Evolutionary conservation across 2,329 filamentous ascomycete species (phyloP).

Genomic region (Sarocladiaceae sp.): DNA sequence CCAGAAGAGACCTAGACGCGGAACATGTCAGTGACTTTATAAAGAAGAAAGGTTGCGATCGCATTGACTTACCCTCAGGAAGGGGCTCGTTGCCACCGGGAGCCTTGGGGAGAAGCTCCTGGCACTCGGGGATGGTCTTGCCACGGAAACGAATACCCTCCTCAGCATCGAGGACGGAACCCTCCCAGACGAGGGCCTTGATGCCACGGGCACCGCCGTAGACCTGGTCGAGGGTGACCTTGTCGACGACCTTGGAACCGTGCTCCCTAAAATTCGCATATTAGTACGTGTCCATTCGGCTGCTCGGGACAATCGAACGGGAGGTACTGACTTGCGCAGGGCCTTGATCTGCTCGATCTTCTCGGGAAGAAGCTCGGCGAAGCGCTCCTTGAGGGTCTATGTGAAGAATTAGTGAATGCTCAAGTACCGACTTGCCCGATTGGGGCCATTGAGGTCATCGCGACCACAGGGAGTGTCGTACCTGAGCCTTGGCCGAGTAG

Average conservation of each 20-base stretch:
- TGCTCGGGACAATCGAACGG: slow-evolving; percentile 12
- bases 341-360: slow-evolving; percentile 99
- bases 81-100: slow-evolving; percentile 95
- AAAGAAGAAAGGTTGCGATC: not conserved
- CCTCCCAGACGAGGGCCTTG: slow-evolving; percentile 98
- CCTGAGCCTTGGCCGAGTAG: slow-evolving; percentile 92
- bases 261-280: slow-evolving; percentile 61
- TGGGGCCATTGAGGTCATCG: not conserved
- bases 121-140: slow-evolving; percentile 98
- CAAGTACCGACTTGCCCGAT: not conserved
- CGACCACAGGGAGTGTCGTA: slow-evolving; percentile 34
- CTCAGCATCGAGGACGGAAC: slow-evolving; percentile 95
- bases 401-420: slow-evolving; percentile 12
- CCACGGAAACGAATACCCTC: slow-evolving; percentile 99
- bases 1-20: slow-evolving; percentile 86
- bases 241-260: slow-evolving; percentile 91
- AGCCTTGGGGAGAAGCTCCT: slow-evolving; percentile 94
- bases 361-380: slow-evolving; percentile 89
- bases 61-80: slow-evolving; percentile 66
- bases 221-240: slow-evolving; percentile 98
- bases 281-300: slow-evolving; percentile 12
- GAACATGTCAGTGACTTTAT: not conserved
- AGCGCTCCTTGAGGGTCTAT: slow-evolving; percentile 96
- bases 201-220: slow-evolving; percentile 99
- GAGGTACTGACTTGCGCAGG: slow-evolving; percentile 75